phyloP scores from a whole-genome alignment of 768 basidiomycete genomes.

The Termitomyces heimii region DNA sequence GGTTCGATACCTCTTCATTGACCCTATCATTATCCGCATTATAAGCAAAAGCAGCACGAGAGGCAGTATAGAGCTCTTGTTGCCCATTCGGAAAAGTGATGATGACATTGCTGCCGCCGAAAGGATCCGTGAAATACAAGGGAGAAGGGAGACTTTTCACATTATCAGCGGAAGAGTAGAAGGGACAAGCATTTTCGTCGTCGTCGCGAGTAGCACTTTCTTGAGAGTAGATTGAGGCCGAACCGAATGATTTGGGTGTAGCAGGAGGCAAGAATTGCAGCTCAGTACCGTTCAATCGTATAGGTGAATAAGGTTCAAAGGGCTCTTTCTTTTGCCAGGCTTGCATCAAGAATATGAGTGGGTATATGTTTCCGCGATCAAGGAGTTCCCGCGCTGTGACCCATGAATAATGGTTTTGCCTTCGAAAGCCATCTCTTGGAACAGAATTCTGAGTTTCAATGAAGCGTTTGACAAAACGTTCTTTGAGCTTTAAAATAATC shows the following conservation, averaged over 20 bases:
- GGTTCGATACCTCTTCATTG: background rate
- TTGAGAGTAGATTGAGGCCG: conserved; percentile 7
- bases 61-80: background rate
- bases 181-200: background rate
- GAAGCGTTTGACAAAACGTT: conserved; percentile 8
- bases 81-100: background rate
- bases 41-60: background rate
- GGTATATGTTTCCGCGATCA: conserved; percentile 3
- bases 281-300: background rate
- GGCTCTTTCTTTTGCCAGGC: background rate
- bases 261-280: background rate
- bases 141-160: background rate
- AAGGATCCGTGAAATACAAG: background rate
- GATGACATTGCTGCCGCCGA: background rate
- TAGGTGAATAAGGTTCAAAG: background rate
- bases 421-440: conserved; percentile 2
- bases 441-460: background rate
- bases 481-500: conserved; percentile 7
- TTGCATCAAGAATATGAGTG: conserved; percentile 6
- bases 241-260: background rate
- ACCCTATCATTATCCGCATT: background rate
- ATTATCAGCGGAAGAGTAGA: background rate
- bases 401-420: background rate
- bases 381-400: conserved; percentile 4
- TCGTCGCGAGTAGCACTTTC: background rate